These are phyloP conservation scores for Desmodesmus armatus DNA, from an alignment of 139 green algal species.

Conservation along the genomic window DNA sequence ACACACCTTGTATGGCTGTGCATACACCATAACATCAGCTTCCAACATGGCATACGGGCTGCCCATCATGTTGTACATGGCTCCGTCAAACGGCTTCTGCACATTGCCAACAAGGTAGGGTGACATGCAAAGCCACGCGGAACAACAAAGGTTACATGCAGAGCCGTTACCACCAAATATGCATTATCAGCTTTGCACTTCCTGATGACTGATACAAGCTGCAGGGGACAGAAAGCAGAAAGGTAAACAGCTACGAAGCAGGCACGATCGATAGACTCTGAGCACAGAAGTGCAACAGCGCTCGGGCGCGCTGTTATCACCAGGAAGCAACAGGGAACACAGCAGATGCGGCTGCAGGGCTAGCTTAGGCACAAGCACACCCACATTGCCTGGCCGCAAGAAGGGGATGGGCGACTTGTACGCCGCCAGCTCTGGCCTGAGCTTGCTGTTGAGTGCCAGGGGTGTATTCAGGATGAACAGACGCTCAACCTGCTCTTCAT, in stretches of 20 bases:
- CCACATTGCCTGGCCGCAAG: constrained; percentile 67
- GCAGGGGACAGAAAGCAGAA: no score
- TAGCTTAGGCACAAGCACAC: no score
- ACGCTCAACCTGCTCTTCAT: constrained; percentile 64
- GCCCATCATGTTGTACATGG: constrained; percentile 66
- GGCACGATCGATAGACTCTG: no score
- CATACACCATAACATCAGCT: constrained; percentile 51
- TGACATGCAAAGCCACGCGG: neutral
- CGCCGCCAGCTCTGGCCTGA: constrained; percentile 79
- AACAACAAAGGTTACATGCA: neutral
- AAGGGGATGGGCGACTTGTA: constrained; percentile 85
- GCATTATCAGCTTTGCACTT: neutral
- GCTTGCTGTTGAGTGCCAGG: constrained; percentile 65
- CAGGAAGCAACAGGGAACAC: no score
- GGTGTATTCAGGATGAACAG: constrained; percentile 85
- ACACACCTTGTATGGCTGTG: constrained; percentile 40
- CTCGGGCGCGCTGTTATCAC: no score
- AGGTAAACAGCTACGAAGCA: no score
- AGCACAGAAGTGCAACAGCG: no score
- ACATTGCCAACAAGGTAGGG: neutral
- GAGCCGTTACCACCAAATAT: neutral
- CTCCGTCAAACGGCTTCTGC: constrained; percentile 60
- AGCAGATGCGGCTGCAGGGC: no score
- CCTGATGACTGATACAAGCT: neutral
- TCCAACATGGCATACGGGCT: constrained; percentile 71